Evolutionary conservation across 108 stramenopile genomes (phyloP), one percentile per base, ranked within the genome.

Genomic region (Pseudonitzschia pungens): DNA sequence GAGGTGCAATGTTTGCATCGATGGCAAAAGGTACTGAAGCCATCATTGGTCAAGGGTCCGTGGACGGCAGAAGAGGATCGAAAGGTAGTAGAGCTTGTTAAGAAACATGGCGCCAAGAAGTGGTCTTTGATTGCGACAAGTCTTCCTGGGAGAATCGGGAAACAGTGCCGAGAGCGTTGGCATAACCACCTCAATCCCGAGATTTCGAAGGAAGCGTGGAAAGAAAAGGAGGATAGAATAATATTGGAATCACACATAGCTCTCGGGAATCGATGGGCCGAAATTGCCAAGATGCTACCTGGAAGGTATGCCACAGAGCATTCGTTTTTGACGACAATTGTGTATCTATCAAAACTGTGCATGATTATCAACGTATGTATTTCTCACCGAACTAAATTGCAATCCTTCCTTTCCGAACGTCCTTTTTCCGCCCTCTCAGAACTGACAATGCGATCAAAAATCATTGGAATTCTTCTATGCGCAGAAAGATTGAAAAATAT

Each of bases 81-180:
- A 1, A 77, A 88, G 43, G 87, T 98, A 24, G 71, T 87, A 20
- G 77, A 89, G 64, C 89, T 90, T 6, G 91, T 92, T 4, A 72
- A 81, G 16, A 74, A 84, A 51, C 72, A 82, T 58, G 93, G 93
- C 27, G 81, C 84, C 24, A 85, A 84, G 77, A 82, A 83, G 73
- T 99, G 98, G 98, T 83, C 87, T 14, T 48, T 71, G 32, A 97
- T 99, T 71, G 97, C 98, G 11, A 53, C 60, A 10, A 67, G 88
- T 11, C 73, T 99, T 14, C 96, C 97, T 15, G 99, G 98, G 20
- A 90, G 99, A 16, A 95, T 94, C 67, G 99, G 99, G 26, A 99
- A 99, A 84, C 99, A 99, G 84, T 99, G 98, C 87, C 82, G 99
- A 15, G 99, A 99, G 81, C 89, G 99, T 31, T 99, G 98, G 98